Percentiles rank a stretch among this genome's conserved stretches.
Evolutionary conservation across 225 moss, liverwort and hornwort species (phyloP).

Genomic region (Sphagnum tenellum): DNA sequence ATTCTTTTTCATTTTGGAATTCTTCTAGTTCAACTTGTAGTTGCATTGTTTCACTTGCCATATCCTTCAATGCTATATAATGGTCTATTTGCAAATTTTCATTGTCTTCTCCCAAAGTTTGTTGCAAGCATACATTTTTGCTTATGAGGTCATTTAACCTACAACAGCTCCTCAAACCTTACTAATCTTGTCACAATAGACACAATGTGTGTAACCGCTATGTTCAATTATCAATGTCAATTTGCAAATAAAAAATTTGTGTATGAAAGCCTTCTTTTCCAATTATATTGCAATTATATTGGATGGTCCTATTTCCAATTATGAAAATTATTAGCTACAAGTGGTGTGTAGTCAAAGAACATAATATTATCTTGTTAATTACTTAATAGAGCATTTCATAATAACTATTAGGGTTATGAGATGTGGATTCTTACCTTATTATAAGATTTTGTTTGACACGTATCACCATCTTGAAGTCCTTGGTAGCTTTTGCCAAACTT

Average conservation of each 20-base stretch:
- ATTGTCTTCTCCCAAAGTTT: constrained; percentile 45
- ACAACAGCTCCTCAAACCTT: background rate
- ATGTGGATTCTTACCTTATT: constrained; percentile 25
- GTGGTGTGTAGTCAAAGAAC: too few relatives aligned
- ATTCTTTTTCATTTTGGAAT: constrained; percentile 31
- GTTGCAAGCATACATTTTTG: constrained; percentile 62
- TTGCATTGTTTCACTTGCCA: constrained; percentile 42
- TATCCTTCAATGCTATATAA: constrained; percentile 43
- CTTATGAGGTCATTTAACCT: constrained; percentile 88
- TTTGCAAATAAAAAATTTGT: too few relatives aligned
- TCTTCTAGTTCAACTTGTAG: constrained; percentile 52
- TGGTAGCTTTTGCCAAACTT: constrained; percentile 26
- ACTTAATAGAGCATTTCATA: too few relatives aligned
- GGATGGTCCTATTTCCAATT: too few relatives aligned
- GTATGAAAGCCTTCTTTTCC: too few relatives aligned
- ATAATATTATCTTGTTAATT: too few relatives aligned
- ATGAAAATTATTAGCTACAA: too few relatives aligned
- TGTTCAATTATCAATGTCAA: background rate
- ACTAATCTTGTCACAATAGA: background rate
- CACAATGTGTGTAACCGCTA: too few relatives aligned
- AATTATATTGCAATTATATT: too few relatives aligned
- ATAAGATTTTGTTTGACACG: constrained; percentile 49
- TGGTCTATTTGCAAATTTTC: constrained; percentile 47
- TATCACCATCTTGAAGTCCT: constrained; percentile 48
- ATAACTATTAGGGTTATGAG: too few relatives aligned